These are phyloP conservation scores for Aspergillus nidulans DNA, from an alignment of 495 filamentous ascomycete genomes.

Conservation along the genomic window DNA sequence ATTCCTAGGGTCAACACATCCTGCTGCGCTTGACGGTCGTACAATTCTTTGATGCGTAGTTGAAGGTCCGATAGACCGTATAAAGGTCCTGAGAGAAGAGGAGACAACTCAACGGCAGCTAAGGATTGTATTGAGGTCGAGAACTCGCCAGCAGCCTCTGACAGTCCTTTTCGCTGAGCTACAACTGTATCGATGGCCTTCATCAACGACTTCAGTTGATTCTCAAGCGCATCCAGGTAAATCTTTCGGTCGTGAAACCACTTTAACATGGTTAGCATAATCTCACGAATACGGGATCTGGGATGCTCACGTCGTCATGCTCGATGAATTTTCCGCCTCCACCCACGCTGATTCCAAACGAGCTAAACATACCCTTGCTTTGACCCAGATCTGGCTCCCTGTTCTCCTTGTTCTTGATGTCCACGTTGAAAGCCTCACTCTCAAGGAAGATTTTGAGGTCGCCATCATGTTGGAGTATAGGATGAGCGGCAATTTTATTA, in stretches of 20 bases:
- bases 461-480: slow-evolving; percentile 85
- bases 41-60: slow-evolving; percentile 87
- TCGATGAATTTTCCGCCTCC: slow-evolving; percentile 85
- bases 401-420: slow-evolving; percentile 97
- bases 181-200: slow-evolving; percentile 94
- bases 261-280: slow-evolving; percentile 34
- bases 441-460: slow-evolving; percentile 96
- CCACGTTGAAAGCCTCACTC: slow-evolving; percentile 89
- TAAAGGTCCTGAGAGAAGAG: slow-evolving; percentile 80
- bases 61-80: slow-evolving; percentile 90
- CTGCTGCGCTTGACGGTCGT: slow-evolving; percentile 94
- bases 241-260: slow-evolving; percentile 97
- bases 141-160: slow-evolving; percentile 91
- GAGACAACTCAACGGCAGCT: slow-evolving; percentile 80
- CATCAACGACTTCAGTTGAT: slow-evolving; percentile 86
- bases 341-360: slow-evolving; percentile 73
- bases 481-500: slow-evolving; percentile 88
- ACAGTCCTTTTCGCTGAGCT: slow-evolving; percentile 81
- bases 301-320: slow-evolving; percentile 80
- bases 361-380: slow-evolving; percentile 88
- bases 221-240: slow-evolving; percentile 92
- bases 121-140: slow-evolving; percentile 86
- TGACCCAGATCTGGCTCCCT: slow-evolving; percentile 80
- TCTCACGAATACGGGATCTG: background rate
- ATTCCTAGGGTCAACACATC: slow-evolving; percentile 95